Base-by-base conservation (phyloP, 2,329 filamentous ascomycete species). In the Claviceps sorghi region DNA sequence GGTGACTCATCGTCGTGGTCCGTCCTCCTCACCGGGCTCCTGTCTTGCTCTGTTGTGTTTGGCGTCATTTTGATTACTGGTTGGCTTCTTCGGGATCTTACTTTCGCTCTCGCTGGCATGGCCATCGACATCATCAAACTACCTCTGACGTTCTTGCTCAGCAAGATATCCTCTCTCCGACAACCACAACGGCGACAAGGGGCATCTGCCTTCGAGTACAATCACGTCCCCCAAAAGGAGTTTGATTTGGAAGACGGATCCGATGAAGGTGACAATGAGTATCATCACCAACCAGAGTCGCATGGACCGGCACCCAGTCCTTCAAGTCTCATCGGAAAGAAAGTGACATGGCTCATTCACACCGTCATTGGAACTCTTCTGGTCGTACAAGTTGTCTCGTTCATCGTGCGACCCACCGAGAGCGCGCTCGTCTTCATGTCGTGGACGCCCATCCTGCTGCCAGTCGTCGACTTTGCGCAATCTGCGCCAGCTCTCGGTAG, bases 381-480 rank as follows among this genome's bases (percentile, higher is more conserved):
- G 17, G 56, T 60, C 4, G 58, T 56, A 4, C 64, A 65, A 38
- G 54, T 58, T 41, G 57, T 58, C 10, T 49, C 62, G 8, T 52
- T 55, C 1, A 13, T 63, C 1, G 15, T 65, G 11, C 59, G 66
- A n/a, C 65, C 65, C 1, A 54, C 57, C 38, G 65, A 68, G 22
- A 57, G 59, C 30, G 65, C 65, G 3, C 50, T 68, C 29, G 62
- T 58, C 1, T 67, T 67, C 52, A 59, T 68, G 44, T 68, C 65
- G 0, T 68, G 66, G 65, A 68, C 66, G 0, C 57, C 60, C 5
- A 59, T 59, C 1, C 57, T 68, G 4, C 54, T 67, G 11, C 66
- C 66, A 0, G 64, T 68, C 22, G 55, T 68, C 29, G 66, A 68
- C 42, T 61, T 68, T 41, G 58, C 60, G 7, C 62, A 61, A 9